Base-by-base conservation (phyloP, 163 green algal genomes). In the Coccomyxa subellipsoidea region DNA sequence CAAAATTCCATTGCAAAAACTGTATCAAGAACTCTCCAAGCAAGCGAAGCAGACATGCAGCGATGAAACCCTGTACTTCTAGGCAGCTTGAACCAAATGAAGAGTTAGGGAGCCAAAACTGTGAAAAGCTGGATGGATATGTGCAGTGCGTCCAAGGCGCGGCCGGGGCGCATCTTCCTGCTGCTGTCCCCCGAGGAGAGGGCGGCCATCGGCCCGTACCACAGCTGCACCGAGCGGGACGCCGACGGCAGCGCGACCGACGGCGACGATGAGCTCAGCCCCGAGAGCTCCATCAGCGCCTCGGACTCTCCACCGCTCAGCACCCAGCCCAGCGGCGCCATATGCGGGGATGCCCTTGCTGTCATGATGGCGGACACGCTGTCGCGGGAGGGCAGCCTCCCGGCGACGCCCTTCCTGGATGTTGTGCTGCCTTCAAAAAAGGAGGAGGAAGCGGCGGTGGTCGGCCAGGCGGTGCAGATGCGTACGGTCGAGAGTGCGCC, bases 111-210 rank as follows among this genome's bases (percentile, higher is more conserved):
- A 12, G 66, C 66, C 32, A 0, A 4, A 37, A 37, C 66, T 73
- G 4, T 18, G 1, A 12, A 37, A 23, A 36, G 3, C 18, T 18
- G 21, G 32, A 35, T 34, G 0, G 2, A 18, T 18, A 4, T 9
- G 2, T 77, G 70, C 70, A 77, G 70, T 38, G 32, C 32, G 27
- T 38, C 3, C 70, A 40, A 73, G 66, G 66, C 66, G 7, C 66
- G n/a, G 27, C 66, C 70, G 5, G 70, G 70, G 70, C 31, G 70
- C 32, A 47, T 77, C 70, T 77, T 77, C 70, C 34, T 40, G 70
- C 70, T 77, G 70, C 25, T 77, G 32, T 77, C 70, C 27, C 70
- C 70, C 8, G 70, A n/a, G 3, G 70, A 77, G 70, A n/a, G 70
- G 2, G 70, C 70, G 31, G 31, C 70, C 27, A 38, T 77, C 47